Evolutionary conservation across 345 rosid genomes (phyloP).

Genomic region (Durio zibethinus): DNA sequence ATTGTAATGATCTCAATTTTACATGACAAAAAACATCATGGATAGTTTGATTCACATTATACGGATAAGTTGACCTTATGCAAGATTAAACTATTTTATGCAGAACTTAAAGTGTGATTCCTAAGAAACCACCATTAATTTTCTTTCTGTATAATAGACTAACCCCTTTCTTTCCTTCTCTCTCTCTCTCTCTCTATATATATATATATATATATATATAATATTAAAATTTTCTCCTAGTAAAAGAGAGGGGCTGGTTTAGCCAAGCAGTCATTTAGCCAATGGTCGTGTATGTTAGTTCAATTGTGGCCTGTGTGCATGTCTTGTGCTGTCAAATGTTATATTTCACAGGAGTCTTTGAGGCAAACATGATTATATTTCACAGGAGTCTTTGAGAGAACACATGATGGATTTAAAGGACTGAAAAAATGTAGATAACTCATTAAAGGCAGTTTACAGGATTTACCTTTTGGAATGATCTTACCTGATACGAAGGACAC

Average conservation of each 20-base stretch:
- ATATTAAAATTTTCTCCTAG: not conserved
- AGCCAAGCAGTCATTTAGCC: too few species aligned
- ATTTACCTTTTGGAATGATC: conserved; percentile 6
- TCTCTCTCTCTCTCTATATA: too few species aligned
- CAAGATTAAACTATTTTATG: not conserved
- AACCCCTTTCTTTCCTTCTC: not conserved
- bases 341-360: too few species aligned
- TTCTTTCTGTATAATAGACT: conserved; percentile 6
- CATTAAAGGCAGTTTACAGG: not conserved
- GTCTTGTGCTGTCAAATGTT: not conserved
- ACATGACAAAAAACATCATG: not conserved
- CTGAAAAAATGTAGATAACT: not conserved
- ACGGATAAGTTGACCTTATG: not conserved
- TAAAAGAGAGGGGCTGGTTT: too few species aligned
- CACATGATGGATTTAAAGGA: not conserved
- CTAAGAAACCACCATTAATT: not conserved
- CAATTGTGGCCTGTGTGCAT: not conserved
- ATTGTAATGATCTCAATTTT: not conserved
- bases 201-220: not conserved
- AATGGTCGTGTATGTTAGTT: not conserved
- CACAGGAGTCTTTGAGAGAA: not conserved
- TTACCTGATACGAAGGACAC: not conserved
- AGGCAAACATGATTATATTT: too few species aligned
- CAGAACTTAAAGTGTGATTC: not conserved
- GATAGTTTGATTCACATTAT: not conserved